These are phyloP conservation scores for Deuterostichococcus epilithicus DNA, from an alignment of 139 green algal species.

Conservation along the genomic window DNA sequence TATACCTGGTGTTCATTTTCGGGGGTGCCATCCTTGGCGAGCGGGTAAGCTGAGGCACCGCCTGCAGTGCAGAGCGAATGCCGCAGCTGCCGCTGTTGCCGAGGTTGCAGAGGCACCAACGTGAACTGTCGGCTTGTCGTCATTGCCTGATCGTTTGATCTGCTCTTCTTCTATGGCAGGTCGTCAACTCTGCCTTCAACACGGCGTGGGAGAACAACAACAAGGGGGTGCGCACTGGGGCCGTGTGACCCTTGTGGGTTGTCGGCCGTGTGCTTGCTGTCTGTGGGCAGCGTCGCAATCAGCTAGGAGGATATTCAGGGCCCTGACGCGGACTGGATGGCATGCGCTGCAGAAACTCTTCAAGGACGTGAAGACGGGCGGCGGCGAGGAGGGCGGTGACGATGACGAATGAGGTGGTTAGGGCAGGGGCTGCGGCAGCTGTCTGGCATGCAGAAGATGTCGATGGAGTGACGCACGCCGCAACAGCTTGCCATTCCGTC, in stretches of 20 bases:
- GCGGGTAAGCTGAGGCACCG: constrained; percentile 5
- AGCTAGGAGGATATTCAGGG: background rate
- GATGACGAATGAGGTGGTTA: constrained; percentile 2
- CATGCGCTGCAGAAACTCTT: constrained; percentile 21
- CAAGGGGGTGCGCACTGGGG: constrained; percentile 11
- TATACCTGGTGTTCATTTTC: constrained; percentile 27
- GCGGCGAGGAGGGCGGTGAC: constrained; percentile 4
- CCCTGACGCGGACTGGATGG: background rate
- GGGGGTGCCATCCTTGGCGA: constrained; percentile 23
- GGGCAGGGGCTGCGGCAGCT: too few relatives aligned
- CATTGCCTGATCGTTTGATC: background rate
- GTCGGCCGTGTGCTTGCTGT: background rate
- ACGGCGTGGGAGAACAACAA: constrained; percentile 26
- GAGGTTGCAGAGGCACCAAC: background rate
- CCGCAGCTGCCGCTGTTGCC: background rate
- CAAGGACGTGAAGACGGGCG: constrained; percentile 18
- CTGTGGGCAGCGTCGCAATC: background rate
- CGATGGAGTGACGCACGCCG: too few relatives aligned
- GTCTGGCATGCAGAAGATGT: too few relatives aligned
- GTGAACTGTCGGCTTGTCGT: background rate
- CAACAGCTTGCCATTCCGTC: too few relatives aligned
- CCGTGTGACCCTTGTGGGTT: background rate
- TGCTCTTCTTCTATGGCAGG: background rate
- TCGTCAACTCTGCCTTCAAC: constrained; percentile 20
- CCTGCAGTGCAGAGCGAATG: background rate